Evolutionary conservation across 768 basidiomycete genomes (phyloP).

Genomic region (Russula earlei): DNA sequence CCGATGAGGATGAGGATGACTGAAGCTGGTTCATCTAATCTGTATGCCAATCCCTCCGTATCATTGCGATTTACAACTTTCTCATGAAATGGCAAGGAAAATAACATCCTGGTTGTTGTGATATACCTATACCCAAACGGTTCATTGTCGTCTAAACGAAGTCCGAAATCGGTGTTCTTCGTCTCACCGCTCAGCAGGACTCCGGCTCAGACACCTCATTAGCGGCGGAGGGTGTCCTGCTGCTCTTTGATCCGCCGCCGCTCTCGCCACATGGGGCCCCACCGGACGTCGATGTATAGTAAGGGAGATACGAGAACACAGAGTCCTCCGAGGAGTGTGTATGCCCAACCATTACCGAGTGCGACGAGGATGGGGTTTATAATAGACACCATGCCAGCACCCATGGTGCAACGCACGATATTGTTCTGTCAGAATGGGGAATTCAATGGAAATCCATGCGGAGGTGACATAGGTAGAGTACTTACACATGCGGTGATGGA

Average conservation of each 20-base stretch:
- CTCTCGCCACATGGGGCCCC: constrained; percentile 48
- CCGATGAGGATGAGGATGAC: constrained; percentile 9
- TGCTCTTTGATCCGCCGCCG: constrained; percentile 16
- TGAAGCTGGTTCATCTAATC: background rate
- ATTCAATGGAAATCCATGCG: background rate
- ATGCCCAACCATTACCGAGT: constrained; percentile 61
- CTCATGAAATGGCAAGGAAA: no score
- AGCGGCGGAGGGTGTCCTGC: no score
- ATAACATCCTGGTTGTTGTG: no score
- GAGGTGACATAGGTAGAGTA: constrained; percentile 11
- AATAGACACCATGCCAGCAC: constrained; percentile 51
- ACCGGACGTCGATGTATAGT: constrained; percentile 38
- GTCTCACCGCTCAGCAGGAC: no score
- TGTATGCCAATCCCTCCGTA: background rate
- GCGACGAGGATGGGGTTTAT: constrained; percentile 50
- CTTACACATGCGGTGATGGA: constrained; percentile 65
- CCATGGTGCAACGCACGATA: constrained; percentile 52
- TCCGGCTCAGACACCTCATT: background rate
- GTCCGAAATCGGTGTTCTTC: no score
- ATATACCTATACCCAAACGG: no score
- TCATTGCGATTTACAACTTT: no score
- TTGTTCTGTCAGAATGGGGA: constrained; percentile 44
- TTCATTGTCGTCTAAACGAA: no score
- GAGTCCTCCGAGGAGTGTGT: constrained; percentile 43
- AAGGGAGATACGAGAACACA: constrained; percentile 39